A percentile compares a stretch with the other conserved stretches of the same genome.
These are phyloP conservation scores for Podospora appendiculata DNA, from an alignment of 495 filamentous ascomycete genomes.

Conservation along the genomic window DNA sequence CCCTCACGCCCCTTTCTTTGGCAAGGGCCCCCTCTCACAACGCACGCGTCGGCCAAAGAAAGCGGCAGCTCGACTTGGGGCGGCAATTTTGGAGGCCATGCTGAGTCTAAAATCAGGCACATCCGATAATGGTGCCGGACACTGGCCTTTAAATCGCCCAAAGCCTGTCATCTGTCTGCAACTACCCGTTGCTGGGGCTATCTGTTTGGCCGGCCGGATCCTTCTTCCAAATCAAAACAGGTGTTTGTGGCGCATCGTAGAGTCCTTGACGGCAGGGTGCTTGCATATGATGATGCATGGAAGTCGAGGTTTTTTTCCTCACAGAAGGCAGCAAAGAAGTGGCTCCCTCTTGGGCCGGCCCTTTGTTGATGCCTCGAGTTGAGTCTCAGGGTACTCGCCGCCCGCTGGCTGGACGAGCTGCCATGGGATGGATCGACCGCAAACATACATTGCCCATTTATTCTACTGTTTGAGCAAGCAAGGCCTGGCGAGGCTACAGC, in stretches of 20 bases:
- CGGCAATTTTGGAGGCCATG: no score
- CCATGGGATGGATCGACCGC: background rate
- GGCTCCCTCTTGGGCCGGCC: conserved; percentile 1
- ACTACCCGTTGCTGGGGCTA: conserved; percentile 18
- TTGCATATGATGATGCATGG: conserved; percentile 26
- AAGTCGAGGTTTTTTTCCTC: conserved; percentile 10
- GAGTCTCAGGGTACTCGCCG: conserved; percentile 6
- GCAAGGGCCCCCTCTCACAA: background rate
- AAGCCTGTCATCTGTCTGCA: conserved; percentile 22
- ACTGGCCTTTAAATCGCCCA: conserved; percentile 7
- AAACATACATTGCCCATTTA: background rate
- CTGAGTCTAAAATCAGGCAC: background rate
- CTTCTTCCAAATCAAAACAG: conserved; percentile 17
- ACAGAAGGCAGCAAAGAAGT: conserved; percentile 10
- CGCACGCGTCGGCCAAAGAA: background rate
- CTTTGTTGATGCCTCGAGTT: conserved; percentile 5
- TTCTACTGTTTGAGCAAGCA: no score
- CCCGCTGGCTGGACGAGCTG: background rate
- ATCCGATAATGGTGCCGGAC: conserved; percentile 10
- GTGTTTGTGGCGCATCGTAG: conserved; percentile 20
- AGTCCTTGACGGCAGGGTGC: conserved; percentile 22
- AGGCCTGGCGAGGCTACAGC: background rate
- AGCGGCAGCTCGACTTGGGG: no score
- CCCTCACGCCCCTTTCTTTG: background rate
- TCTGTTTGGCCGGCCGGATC: conserved; percentile 13